phyloP scores from a whole-genome alignment of 139 green algal genomes.

The Nannochloris sp. region DNA sequence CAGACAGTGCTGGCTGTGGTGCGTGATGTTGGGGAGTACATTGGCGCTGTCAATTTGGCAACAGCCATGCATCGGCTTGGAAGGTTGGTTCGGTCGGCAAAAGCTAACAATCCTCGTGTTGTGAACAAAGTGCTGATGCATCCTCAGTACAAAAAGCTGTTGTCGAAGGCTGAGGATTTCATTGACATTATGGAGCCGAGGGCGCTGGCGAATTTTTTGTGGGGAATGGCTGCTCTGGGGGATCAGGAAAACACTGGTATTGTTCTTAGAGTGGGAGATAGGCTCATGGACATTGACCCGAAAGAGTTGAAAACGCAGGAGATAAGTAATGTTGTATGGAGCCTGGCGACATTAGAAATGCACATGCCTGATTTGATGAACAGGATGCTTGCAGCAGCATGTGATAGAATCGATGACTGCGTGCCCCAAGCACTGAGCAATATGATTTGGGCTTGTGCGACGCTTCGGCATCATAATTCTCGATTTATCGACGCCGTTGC shows the following conservation, averaged over 20 bases:
- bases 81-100: conserved; percentile 36
- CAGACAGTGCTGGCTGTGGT: conserved; percentile 39
- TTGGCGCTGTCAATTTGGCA: conserved; percentile 63
- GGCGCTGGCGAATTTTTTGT: conserved; percentile 49
- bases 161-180: conserved; percentile 24
- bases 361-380: conserved; percentile 6
- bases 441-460: conserved; percentile 33
- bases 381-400: conserved; percentile 2
- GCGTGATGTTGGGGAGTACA: conserved; percentile 23
- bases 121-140: background rate
- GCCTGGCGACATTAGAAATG: conserved; percentile 19
- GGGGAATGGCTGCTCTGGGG: conserved; percentile 40
- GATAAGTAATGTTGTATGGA: conserved; percentile 52
- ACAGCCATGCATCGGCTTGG: conserved; percentile 54
- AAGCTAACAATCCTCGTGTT: background rate
- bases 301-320: conserved; percentile 44
- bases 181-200: conserved; percentile 31
- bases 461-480: conserved; percentile 17
- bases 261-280: conserved; percentile 1
- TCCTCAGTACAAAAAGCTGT: conserved; percentile 19
- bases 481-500: conserved; percentile 22
- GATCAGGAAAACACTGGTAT: conserved; percentile 15
- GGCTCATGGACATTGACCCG: conserved; percentile 10
- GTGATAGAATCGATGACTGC: conserved; percentile 10
- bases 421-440: conserved; percentile 39